These are phyloP conservation scores for Cystobasidium slooffiae DNA, from an alignment of 1,284 basidiomycete genomes.

Conservation along the genomic window DNA sequence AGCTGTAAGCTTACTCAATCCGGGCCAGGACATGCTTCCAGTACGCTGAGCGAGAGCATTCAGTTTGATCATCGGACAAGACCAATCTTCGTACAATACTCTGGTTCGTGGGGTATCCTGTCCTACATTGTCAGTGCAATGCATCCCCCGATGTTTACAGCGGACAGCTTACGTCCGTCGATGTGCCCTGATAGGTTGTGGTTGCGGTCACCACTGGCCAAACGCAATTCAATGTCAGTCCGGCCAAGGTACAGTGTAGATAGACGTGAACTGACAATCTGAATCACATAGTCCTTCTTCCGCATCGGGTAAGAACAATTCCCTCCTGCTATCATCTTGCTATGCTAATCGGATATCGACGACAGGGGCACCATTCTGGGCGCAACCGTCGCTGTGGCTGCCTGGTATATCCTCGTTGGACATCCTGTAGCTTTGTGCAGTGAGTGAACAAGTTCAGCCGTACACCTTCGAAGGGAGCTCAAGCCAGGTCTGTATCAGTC, in stretches of 20 bases:
- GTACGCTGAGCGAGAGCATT: conserved; percentile 63
- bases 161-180: not conserved
- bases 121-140: conserved; percentile 60
- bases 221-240: conserved; percentile 52
- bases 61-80: conserved; percentile 78
- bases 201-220: conserved; percentile 35
- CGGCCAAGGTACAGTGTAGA: not conserved
- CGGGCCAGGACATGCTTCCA: not conserved
- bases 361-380: conserved; percentile 63
- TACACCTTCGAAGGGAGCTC: conserved; percentile 69
- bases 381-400: conserved; percentile 42
- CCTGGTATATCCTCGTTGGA: conserved; percentile 33
- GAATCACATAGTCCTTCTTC: conserved; percentile 56
- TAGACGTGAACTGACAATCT: not conserved
- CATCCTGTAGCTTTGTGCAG: conserved; percentile 38
- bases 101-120: conserved; percentile 93
- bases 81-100: conserved; percentile 75
- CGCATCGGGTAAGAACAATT: conserved; percentile 63
- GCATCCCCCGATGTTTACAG: not conserved
- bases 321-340: not conserved
- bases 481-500: conserved; percentile 68
- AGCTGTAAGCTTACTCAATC: not conserved
- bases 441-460: not conserved
- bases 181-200: conserved; percentile 59
- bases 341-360: not conserved